These are phyloP conservation scores for Pleurotus ostreatus DNA, from an alignment of 768 basidiomycete species.

Conservation along the genomic window DNA sequence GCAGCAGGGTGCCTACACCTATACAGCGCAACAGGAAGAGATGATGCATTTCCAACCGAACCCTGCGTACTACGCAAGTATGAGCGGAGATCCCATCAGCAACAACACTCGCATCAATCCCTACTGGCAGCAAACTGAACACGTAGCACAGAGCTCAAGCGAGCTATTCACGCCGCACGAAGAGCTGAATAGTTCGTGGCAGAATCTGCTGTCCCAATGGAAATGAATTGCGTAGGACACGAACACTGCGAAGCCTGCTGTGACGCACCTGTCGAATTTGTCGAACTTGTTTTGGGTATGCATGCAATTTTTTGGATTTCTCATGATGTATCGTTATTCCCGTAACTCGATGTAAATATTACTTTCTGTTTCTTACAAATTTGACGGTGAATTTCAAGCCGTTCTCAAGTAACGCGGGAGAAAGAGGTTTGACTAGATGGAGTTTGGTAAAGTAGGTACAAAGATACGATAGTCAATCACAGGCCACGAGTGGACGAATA, in stretches of 20 bases:
- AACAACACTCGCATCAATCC: conserved; percentile 23
- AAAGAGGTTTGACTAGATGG: too few species aligned
- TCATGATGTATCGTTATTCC: conserved; percentile 3
- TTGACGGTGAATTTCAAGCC: too few species aligned
- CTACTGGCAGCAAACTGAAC: conserved; percentile 12
- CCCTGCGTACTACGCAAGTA: conserved; percentile 28
- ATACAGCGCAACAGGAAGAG: conserved; percentile 16
- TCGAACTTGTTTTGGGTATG: background rate
- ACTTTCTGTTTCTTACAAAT: too few species aligned
- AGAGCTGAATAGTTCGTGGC: conserved; percentile 42
- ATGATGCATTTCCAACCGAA: conserved; percentile 23
- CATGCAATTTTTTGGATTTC: background rate
- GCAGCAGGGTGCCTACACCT: conserved; percentile 12
- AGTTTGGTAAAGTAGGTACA: too few species aligned
- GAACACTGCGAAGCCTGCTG: background rate
- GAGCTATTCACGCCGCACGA: conserved; percentile 17
- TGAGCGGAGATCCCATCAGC: conserved; percentile 16
- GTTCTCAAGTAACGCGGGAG: too few species aligned
- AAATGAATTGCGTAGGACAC: conserved; percentile 8
- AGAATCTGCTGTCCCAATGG: conserved; percentile 44
- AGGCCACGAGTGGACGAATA: too few species aligned
- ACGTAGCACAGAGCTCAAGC: conserved; percentile 3
- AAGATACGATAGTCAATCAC: too few species aligned
- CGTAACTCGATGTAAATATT: background rate
- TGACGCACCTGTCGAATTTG: background rate